Conservation (phyloP, 768 basidiomycete species). For the Tylopilus felleus region DNA sequence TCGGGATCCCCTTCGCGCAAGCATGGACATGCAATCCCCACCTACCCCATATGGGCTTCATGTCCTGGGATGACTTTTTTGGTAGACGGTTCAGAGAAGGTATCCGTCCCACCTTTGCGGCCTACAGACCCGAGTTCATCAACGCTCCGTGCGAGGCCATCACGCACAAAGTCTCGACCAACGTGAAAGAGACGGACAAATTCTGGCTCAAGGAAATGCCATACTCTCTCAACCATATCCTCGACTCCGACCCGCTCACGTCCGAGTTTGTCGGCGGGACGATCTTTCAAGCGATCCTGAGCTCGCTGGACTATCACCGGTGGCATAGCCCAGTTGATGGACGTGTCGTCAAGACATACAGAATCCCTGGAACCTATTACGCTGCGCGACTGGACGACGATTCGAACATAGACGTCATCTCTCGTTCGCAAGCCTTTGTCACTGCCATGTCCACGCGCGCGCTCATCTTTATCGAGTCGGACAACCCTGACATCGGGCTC, state of each 20-base stretch:
- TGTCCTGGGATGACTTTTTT: constrained; percentile 57
- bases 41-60: constrained; percentile 42
- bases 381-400: not conserved
- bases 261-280: not conserved
- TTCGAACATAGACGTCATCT: constrained; percentile 20
- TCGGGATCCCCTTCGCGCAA: constrained; percentile 32
- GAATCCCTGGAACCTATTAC: not conserved
- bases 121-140: constrained; percentile 12
- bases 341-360: not conserved
- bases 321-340: not conserved
- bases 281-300: not conserved
- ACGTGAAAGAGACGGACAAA: not conserved
- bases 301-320: not conserved
- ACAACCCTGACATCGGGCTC: constrained; percentile 51
- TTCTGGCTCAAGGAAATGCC: not conserved
- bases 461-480: constrained; percentile 56
- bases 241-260: not conserved
- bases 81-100: constrained; percentile 38
- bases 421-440: constrained; percentile 35
- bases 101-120: constrained; percentile 38
- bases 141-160: not conserved
- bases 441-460: constrained; percentile 50
- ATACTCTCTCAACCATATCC: not conserved
- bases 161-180: not conserved
- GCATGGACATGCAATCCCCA: constrained; percentile 43